Percentiles rank a stretch among this genome's conserved stretches.
These are phyloP conservation scores for Fibroporia radiculosa DNA, from an alignment of 768 basidiomycete genomes.

Conservation along the genomic window DNA sequence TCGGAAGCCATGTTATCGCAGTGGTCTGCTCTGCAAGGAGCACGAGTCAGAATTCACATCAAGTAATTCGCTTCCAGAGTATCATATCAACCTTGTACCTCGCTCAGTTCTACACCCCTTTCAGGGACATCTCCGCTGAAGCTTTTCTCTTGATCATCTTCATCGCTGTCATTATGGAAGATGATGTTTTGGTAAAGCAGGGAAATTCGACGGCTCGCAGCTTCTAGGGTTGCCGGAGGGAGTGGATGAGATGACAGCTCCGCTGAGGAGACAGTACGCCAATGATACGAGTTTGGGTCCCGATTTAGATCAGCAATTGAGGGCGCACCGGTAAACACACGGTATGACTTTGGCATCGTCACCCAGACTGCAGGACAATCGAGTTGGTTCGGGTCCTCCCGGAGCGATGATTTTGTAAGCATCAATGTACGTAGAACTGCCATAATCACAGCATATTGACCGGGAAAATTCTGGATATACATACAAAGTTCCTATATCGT, in stretches of 20 bases:
- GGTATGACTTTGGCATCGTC: conserved; percentile 16
- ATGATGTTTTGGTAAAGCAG: conserved; percentile 63
- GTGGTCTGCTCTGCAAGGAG: conserved; percentile 28
- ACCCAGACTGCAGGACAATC: too few species aligned
- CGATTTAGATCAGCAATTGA: conserved; percentile 25
- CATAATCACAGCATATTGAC: too few species aligned
- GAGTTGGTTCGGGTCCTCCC: too few species aligned
- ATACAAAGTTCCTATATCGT: too few species aligned
- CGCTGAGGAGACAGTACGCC: conserved; percentile 37
- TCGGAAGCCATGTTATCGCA: conserved; percentile 53
- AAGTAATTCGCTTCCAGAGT: too few species aligned
- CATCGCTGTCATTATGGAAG: conserved; percentile 37
- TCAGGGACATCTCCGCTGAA: conserved; percentile 10
- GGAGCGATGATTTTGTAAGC: too few species aligned
- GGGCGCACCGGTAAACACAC: conserved; percentile 48
- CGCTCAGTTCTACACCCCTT: conserved; percentile 1
- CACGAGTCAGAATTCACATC: too few species aligned
- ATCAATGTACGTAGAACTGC: too few species aligned
- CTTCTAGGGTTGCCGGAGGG: conserved; percentile 53
- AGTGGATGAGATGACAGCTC: conserved; percentile 16
- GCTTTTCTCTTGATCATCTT: conserved; percentile 14
- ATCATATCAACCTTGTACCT: conserved; percentile 4
- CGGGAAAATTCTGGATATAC: too few species aligned
- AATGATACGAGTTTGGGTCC: conserved; percentile 32
- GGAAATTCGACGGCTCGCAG: conserved; percentile 63